These are phyloP conservation scores for Debaryomyces udenii DNA, from an alignment of 1,139 yeast species.

Conservation along the genomic window DNA sequence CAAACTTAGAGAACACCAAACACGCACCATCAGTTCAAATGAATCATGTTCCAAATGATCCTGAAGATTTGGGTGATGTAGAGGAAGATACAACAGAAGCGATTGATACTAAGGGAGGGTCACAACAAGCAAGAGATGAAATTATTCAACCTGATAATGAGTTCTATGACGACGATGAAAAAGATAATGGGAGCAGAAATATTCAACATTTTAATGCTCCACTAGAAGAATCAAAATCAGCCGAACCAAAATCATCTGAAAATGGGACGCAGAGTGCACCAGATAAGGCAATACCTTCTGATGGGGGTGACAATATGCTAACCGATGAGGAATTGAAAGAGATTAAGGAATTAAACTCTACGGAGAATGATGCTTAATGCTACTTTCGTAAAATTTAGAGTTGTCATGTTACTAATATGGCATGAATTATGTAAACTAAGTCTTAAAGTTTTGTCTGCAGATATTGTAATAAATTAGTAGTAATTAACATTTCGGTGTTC, in stretches of 20 bases:
- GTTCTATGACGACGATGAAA: conserved; percentile 65
- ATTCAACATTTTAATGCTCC: conserved; percentile 17
- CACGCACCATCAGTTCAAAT: conserved; percentile 96
- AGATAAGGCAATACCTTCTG: conserved; percentile 5
- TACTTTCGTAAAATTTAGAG: not conserved
- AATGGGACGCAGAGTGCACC: not conserved
- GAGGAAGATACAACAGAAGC: conserved; percentile 77
- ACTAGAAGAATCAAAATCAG: conserved; percentile 6
- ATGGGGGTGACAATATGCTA: conserved; percentile 17
- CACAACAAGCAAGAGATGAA: conserved; percentile 80
- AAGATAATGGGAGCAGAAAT: conserved; percentile 47
- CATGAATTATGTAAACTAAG: conserved; percentile 6
- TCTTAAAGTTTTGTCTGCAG: not conserved
- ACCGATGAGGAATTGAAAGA: conserved; percentile 46
- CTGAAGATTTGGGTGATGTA: conserved; percentile 80
- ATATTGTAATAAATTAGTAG: no score
- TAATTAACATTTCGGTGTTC: no score
- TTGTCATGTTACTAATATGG: not conserved
- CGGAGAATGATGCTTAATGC: conserved; percentile 10
- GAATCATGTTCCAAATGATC: conserved; percentile 85
- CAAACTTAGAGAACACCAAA: conserved; percentile 82
- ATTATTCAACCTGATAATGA: conserved; percentile 67
- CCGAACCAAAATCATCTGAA: not conserved
- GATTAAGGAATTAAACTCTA: conserved; percentile 37
- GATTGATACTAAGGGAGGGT: conserved; percentile 89